phyloP scores from a whole-genome alignment of 73 alveolate genomes.

The Paramecium octaurelia region DNA sequence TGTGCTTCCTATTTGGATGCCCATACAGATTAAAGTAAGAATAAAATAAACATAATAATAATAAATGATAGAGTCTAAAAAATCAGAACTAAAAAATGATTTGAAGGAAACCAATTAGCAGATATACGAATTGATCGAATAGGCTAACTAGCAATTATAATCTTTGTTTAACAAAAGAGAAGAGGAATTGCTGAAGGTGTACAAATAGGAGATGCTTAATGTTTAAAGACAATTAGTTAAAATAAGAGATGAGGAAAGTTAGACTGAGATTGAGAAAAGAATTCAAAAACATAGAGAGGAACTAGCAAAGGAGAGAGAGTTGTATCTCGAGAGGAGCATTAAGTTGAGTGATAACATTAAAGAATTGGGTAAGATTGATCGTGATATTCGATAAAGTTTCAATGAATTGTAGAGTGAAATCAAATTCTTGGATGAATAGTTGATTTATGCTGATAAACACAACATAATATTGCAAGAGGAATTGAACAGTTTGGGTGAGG shows the following conservation, averaged over 20 bases:
- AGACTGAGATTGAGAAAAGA: constrained; percentile 16
- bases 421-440: constrained; percentile 39
- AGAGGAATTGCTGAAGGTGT: not conserved
- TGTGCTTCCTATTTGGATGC: not conserved
- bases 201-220: constrained; percentile 15
- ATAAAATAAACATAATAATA: not conserved
- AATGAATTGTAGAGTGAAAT: constrained; percentile 8
- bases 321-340: not conserved
- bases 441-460: constrained; percentile 45
- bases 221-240: constrained; percentile 3
- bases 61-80: not conserved
- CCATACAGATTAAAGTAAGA: not conserved
- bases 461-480: constrained; percentile 21
- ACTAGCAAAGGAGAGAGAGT: not conserved
- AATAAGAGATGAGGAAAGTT: constrained; percentile 19
- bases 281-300: constrained; percentile 39
- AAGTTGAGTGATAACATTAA: not conserved
- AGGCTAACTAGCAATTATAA: not conserved
- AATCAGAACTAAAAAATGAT: not conserved
- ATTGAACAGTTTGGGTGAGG: not conserved
- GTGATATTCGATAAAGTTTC: not conserved
- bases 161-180: not conserved
- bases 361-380: not conserved
- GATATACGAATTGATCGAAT: not conserved
- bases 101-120: not conserved